Evolutionary conservation across 1,139 yeast genomes (phyloP).

Genomic region (Suzukiozyma palmioleophila): DNA sequence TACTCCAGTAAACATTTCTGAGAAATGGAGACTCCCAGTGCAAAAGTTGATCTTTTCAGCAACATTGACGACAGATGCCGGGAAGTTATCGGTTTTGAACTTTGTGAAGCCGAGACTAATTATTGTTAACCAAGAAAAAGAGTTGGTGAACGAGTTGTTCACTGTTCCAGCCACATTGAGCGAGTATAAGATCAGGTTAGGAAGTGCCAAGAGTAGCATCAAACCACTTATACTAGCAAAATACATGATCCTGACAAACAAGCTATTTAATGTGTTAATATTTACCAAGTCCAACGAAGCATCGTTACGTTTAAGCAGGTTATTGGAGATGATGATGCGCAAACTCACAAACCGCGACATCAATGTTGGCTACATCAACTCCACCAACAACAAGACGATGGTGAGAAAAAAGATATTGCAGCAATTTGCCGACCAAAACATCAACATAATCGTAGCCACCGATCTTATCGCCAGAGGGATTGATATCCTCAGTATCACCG

Average conservation of each 20-base stretch:
- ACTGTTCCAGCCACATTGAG: constrained; percentile 51
- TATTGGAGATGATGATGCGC: constrained; percentile 46
- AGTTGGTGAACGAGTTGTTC: constrained; percentile 48
- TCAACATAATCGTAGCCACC: constrained; percentile 70
- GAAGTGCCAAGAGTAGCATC: constrained; percentile 52
- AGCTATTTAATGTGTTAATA: constrained; percentile 45
- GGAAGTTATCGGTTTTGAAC: constrained; percentile 67
- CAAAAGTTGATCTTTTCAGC: constrained; percentile 84
- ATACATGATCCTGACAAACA: constrained; percentile 36
- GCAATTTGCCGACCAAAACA: constrained; percentile 48
- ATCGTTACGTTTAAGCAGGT: constrained; percentile 65
- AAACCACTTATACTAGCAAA: constrained; percentile 73
- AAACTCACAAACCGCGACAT: constrained; percentile 15
- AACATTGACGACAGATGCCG: constrained; percentile 90
- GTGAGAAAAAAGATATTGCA: constrained; percentile 45
- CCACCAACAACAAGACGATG: constrained; percentile 46
- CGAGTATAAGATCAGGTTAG: constrained; percentile 48
- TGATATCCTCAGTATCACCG: constrained; percentile 66
- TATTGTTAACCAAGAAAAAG: constrained; percentile 58
- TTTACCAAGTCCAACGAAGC: constrained; percentile 88
- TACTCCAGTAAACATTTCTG: constrained; percentile 20
- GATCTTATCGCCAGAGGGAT: constrained; percentile 95
- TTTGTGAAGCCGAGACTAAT: constrained; percentile 67
- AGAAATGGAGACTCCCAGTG: constrained; percentile 25
- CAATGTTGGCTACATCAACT: constrained; percentile 36